Evolutionary conservation across 192 early-diverging fungal genomes (phyloP), one percentile per base, ranked within the genome.

Genomic region (Linnemannia zychae): DNA sequence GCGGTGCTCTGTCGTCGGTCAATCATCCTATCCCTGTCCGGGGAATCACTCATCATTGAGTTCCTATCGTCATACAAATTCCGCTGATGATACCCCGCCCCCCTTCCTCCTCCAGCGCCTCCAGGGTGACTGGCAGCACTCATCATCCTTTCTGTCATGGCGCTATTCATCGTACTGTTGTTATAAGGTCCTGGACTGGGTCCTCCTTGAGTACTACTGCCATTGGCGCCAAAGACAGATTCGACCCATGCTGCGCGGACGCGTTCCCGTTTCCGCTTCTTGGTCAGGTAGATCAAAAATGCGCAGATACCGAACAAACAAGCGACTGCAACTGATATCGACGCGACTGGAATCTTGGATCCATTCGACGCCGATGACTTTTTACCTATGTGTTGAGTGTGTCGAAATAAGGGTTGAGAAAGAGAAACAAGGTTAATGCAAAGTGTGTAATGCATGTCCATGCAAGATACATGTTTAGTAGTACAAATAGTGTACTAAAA

Each of bases 221-320:
- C 57, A 22, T 69, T 20, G n/a, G 67, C 67, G 67, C 76, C 76
- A 78, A 83, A 74, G 40, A 74, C 76, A 24, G 81, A 78, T 7
- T 83, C 76, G 20, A 83, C 81, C 81, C 81, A 83, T 1, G 76
- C 76, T 13, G 75, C 76, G 3, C 76, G 74, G 33, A 52, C 65
- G 4, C 76, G 65, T 24, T 67, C 66, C 22, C 76, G 71, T 44
- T 66, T 68, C 24, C 81, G 63, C 28, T 83, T 78, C 65, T 49
- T 76, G 20, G 49, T 52, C 22, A 67, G 17, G 81, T 80, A 74
- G 24, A 80, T 50, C 7, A 68, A 48, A 40, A 78, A 77, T 6
- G 65, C 24, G 3, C 75, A 57, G 9, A 82, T 73, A 1, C 75
- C 81, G 5, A 77, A 7, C 37, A 77, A 7, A 66, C 75, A 77